Evolutionary conservation across 495 filamentous ascomycete genomes (phyloP).

Genomic region (Xylaria palmicola): DNA sequence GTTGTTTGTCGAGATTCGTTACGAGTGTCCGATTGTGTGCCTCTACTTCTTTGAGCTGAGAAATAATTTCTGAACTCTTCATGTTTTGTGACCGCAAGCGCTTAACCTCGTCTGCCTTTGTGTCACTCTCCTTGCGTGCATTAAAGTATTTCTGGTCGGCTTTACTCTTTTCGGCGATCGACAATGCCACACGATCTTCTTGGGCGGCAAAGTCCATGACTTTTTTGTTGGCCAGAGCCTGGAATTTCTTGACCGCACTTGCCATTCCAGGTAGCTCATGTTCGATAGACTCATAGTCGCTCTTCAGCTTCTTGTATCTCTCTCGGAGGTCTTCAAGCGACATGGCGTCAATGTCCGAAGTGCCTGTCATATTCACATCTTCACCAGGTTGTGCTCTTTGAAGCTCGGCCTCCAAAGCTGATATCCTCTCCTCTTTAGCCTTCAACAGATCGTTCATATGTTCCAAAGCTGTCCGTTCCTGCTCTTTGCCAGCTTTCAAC

Average conservation of each 20-base stretch:
- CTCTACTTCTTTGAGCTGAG: conserved; percentile 89
- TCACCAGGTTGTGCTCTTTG: conserved; percentile 61
- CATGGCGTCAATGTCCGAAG: conserved; percentile 52
- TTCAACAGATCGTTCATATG: conserved; percentile 78
- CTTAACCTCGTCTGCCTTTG: conserved; percentile 71
- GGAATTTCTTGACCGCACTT: conserved; percentile 81
- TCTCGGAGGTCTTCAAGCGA: conserved; percentile 66
- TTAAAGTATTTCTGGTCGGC: conserved; percentile 97
- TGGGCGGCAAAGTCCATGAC: conserved; percentile 68
- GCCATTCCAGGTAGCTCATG: conserved; percentile 85
- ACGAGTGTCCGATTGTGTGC: conserved; percentile 57
- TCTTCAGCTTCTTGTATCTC: conserved; percentile 70
- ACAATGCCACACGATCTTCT: conserved; percentile 74
- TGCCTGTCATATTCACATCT: conserved; percentile 42
- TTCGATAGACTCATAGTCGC: conserved; percentile 77
- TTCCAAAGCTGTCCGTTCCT: conserved; percentile 63
- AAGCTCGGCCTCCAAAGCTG: conserved; percentile 76
- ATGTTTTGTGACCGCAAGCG: conserved; percentile 75
- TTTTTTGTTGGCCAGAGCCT: conserved; percentile 80
- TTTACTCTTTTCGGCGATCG: conserved; percentile 87
- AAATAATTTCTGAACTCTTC: conserved; percentile 90
- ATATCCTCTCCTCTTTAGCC: conserved; percentile 71
- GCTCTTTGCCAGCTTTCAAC: conserved; percentile 73
- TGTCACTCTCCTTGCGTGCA: conserved; percentile 89
- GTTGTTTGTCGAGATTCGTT: conserved; percentile 86